Evolutionary conservation across 148 eudicot species (phyloP).

Genomic region (Amaranthus palmeri): DNA sequence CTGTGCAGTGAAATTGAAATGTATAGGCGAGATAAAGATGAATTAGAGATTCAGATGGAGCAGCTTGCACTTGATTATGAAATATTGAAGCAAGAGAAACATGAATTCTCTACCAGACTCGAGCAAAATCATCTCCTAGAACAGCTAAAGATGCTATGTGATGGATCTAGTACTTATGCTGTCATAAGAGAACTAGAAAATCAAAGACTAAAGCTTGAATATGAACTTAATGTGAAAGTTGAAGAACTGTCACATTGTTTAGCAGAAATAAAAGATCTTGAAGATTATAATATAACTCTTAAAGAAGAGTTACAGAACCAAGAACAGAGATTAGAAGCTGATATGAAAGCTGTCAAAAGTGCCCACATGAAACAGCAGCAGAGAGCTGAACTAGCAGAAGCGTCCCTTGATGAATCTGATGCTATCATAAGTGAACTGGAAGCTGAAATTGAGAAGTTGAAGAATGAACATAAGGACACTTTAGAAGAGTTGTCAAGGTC

Average conservation of each 20-base stretch:
- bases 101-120: constrained; percentile 57
- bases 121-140: constrained; percentile 79
- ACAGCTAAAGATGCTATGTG: constrained; percentile 79
- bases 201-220: constrained; percentile 29
- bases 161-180: constrained; percentile 60
- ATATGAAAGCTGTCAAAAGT: constrained; percentile 18
- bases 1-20: constrained; percentile 69
- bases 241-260: constrained; percentile 33
- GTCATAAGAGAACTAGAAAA: constrained; percentile 26
- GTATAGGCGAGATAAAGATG: constrained; percentile 80
- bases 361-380: constrained; percentile 25
- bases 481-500: constrained; percentile 25
- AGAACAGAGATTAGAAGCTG: constrained; percentile 20
- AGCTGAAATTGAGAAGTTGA: constrained; percentile 21
- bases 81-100: constrained; percentile 90
- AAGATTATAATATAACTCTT: constrained; percentile 26
- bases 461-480: constrained; percentile 28
- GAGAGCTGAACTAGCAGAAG: constrained; percentile 31
- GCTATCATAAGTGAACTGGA: constrained; percentile 28
- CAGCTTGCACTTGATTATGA: constrained; percentile 96
- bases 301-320: constrained; percentile 26
- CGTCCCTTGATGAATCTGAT: constrained; percentile 19
- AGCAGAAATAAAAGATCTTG: constrained; percentile 26
- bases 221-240: constrained; percentile 29
- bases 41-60: constrained; percentile 89